These are phyloP conservation scores for Agastache rugosa DNA, from an alignment of 257 asterid genomes.

Conservation along the genomic window DNA sequence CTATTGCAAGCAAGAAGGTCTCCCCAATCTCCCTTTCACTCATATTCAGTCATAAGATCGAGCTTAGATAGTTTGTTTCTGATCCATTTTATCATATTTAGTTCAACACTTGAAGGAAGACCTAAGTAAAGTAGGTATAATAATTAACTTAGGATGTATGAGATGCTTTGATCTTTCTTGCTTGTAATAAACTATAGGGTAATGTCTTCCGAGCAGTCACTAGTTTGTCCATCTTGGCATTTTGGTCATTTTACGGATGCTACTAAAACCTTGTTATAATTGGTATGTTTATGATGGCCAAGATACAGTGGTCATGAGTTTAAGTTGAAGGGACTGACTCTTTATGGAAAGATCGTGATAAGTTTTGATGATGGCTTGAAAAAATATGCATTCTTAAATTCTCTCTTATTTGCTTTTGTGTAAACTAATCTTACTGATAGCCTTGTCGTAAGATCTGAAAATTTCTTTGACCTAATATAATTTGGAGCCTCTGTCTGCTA, in stretches of 20 bases:
- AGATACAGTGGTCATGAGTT: background rate
- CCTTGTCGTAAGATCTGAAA: background rate
- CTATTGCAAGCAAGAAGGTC: too few species aligned
- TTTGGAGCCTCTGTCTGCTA: background rate
- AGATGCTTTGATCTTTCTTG: constrained; percentile 12
- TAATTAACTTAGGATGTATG: background rate
- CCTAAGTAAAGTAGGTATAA: background rate
- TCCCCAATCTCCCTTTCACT: background rate
- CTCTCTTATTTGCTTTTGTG: background rate
- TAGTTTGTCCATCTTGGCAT: background rate
- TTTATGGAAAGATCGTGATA: background rate
- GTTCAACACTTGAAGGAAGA: background rate
- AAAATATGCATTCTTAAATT: background rate
- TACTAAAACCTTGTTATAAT: background rate
- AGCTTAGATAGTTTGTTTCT: background rate
- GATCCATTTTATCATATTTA: constrained; percentile 2
- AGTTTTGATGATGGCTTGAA: background rate
- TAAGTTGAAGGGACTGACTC: background rate
- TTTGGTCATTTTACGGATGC: background rate
- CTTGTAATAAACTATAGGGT: background rate
- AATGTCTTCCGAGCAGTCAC: background rate
- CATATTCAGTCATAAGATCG: constrained; percentile 4
- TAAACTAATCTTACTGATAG: background rate
- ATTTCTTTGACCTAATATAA: background rate
- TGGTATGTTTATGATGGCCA: constrained; percentile 7